Base-by-base conservation (phyloP, 495 filamentous ascomycete genomes). In the Xylaria flabelliformis region DNA sequence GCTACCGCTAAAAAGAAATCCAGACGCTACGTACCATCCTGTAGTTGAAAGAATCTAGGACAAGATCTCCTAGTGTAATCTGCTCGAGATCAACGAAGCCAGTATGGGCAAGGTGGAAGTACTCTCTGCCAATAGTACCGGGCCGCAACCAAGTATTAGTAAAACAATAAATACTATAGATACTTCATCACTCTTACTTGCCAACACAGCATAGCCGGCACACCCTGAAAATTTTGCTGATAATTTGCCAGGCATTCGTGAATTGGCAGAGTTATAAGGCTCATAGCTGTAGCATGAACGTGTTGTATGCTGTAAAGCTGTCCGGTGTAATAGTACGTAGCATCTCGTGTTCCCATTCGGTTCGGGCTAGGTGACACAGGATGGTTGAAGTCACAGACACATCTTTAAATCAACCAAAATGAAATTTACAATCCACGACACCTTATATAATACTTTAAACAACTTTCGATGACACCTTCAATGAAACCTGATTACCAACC, bases 401-500 rank as follows among this genome's bases (percentile, higher is more conserved):
- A 13, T 39, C 19, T 19, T 17, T 8, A 9, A 7, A 61, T 61
- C 58, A 32, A 61, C 9, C 34, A 7, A 21, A 21, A n/a, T 3
- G 19, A 39, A 61, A n/a, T 36, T 41, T 61, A 34, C 32, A 61
- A 39, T n/a, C 34, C 32, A 8, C 58, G 9, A 67, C 65, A 67
- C 19, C 36, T 9, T 56, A n/a, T 56, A 44, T 67, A n/a, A 4
- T 44, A 64, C 50, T 44, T 34, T 3, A 58, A 53, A 12, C 6
- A 41, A 56, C 29, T 32, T 64, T 55, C 36, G 29, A 55, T 51
- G 42, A 68, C 42, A 69, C 51, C 21, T 73, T 59, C 36, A 73
- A 73, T 73, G 71, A 64, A 73, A 72, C 77, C 70, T 64, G 21
- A 77, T 78, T 82, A 77, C 74, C 78, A 82, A 80, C 79, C 72